A percentile compares a stretch with the other conserved stretches of the same genome.
These are phyloP conservation scores for Lunularia cruciata DNA, from an alignment of 225 moss, liverwort and hornwort genomes.

Conservation along the genomic window DNA sequence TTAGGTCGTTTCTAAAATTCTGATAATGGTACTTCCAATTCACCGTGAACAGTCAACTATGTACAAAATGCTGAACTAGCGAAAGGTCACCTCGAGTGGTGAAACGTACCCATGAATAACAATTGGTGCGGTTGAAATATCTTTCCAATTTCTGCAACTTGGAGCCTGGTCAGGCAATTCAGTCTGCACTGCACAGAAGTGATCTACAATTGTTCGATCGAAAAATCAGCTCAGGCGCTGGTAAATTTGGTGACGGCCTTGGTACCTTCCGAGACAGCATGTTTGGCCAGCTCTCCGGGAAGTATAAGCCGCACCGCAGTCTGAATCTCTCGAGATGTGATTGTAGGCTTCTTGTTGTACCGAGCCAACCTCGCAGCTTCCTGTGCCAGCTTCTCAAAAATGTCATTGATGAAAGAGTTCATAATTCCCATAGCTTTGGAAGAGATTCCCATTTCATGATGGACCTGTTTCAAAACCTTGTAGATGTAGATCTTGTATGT, in stretches of 20 bases:
- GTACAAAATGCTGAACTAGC: not conserved
- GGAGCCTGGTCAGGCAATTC: not conserved
- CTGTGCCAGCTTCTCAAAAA: slow-evolving; percentile 33
- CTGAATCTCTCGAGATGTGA: slow-evolving; percentile 37
- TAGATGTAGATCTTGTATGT: slow-evolving; percentile 40
- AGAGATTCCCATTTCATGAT: slow-evolving; percentile 39
- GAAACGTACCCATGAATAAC: not conserved
- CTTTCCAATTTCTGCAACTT: not conserved
- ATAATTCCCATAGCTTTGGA: slow-evolving; percentile 42
- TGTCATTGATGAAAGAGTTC: slow-evolving; percentile 36
- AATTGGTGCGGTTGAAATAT: no score
- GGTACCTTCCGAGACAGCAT: slow-evolving; percentile 42
- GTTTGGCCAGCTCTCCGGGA: slow-evolving; percentile 37
- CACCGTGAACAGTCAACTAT: slow-evolving; percentile 1
- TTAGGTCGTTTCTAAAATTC: no score
- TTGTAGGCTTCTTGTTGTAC: slow-evolving; percentile 37
- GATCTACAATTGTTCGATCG: no score
- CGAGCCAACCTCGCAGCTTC: slow-evolving; percentile 31
- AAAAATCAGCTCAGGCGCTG: not conserved
- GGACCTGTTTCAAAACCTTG: slow-evolving; percentile 42
- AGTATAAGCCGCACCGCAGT: slow-evolving; percentile 31
- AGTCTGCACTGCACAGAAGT: not conserved
- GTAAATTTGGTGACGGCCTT: slow-evolving; percentile 39
- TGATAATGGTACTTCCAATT: not conserved
- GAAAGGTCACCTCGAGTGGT: not conserved